Evolutionary conservation across 1,139 yeast genomes (phyloP).

Genomic region (Yamadazyma dendronema): DNA sequence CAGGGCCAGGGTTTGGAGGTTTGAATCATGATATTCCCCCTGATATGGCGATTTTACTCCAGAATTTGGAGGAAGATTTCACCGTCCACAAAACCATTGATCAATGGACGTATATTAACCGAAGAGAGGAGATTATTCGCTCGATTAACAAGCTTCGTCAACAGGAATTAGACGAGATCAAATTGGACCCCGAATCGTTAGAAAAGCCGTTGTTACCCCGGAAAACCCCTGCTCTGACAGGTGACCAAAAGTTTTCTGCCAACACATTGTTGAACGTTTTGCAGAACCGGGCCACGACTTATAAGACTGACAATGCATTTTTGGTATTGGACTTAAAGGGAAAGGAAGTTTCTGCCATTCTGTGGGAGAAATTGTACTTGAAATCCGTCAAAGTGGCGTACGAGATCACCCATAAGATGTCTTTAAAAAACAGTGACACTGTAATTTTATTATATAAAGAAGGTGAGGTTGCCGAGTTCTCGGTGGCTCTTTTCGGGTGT

Average conservation of each 20-base stretch:
- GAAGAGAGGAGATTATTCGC: slow-evolving; percentile 47
- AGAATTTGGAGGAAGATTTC: slow-evolving; percentile 45
- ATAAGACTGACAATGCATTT: slow-evolving; percentile 70
- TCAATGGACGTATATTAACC: slow-evolving; percentile 49
- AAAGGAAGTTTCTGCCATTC: slow-evolving; percentile 69
- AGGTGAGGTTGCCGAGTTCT: slow-evolving; percentile 80
- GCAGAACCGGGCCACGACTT: slow-evolving; percentile 65
- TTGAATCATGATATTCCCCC: slow-evolving; percentile 43
- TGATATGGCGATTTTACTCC: slow-evolving; percentile 44
- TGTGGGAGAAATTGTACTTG: slow-evolving; percentile 88
- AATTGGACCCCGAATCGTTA: slow-evolving; percentile 41
- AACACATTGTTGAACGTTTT: slow-evolving; percentile 72
- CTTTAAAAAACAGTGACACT: slow-evolving; percentile 76
- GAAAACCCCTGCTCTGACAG: slow-evolving; percentile 12
- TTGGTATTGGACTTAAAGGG: slow-evolving; percentile 74
- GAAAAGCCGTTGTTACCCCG: slow-evolving; percentile 63
- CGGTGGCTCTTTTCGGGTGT: slow-evolving; percentile 85
- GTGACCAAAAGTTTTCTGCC: slow-evolving; percentile 19
- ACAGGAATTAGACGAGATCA: slow-evolving; percentile 23
- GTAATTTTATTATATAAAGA: slow-evolving; percentile 83
- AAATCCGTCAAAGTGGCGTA: slow-evolving; percentile 88
- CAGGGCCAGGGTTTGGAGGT: slow-evolving; percentile 10
- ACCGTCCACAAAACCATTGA: slow-evolving; percentile 40
- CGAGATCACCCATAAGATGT: slow-evolving; percentile 70
- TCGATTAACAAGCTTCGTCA: slow-evolving; percentile 37